Evolutionary conservation across 2,329 filamentous ascomycete genomes (phyloP).

Genomic region (Hypoxylon sp.): DNA sequence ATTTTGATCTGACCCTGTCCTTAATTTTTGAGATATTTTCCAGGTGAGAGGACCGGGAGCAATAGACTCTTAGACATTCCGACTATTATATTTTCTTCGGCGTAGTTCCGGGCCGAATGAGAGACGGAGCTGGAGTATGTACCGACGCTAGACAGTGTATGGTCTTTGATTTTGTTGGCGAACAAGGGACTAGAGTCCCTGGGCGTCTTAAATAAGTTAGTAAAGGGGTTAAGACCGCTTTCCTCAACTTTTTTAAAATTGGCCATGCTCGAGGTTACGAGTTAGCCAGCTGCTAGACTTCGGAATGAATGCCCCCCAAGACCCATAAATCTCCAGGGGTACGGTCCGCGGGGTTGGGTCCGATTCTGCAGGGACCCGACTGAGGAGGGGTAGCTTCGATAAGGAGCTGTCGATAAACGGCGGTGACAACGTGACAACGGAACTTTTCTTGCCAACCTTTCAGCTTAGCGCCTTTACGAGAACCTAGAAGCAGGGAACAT

Average conservation of each 20-base stretch:
- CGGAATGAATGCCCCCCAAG: not conserved
- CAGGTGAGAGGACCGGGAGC: too few species aligned
- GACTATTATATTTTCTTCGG: not conserved
- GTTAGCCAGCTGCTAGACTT: too few species aligned
- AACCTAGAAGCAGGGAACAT: not conserved
- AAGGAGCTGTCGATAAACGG: constrained; percentile 21
- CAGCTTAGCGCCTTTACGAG: not conserved
- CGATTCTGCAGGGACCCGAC: constrained; percentile 26
- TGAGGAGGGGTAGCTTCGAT: constrained; percentile 45
- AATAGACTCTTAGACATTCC: not conserved
- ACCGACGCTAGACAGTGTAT: not conserved
- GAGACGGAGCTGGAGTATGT: not conserved
- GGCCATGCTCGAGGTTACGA: too few species aligned
- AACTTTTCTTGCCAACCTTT: constrained; percentile 6
- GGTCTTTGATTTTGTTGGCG: not conserved
- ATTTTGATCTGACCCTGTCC: not conserved
- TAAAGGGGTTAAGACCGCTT: not conserved
- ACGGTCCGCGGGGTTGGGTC: constrained; percentile 34
- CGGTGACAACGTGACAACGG: constrained; percentile 1
- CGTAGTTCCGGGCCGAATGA: not conserved
- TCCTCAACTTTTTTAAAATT: not conserved
- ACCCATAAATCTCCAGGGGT: constrained; percentile 1
- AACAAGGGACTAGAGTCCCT: not conserved
- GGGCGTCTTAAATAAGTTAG: not conserved
- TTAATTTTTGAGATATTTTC: not conserved